Evolutionary conservation across 805 yeast species (phyloP).

Genomic region (Pichia cephalocereana): DNA sequence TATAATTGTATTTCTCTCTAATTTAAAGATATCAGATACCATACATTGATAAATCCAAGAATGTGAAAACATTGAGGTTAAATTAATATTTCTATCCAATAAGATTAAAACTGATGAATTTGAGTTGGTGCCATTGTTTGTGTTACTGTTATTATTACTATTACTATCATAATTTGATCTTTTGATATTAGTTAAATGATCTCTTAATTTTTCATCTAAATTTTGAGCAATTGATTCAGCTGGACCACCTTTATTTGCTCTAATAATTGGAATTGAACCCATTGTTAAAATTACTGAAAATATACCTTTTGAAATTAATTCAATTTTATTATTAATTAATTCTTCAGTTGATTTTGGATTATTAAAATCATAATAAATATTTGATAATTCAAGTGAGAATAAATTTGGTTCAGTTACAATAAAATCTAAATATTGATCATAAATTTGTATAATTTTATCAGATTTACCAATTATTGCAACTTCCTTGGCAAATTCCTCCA

Average conservation of each 20-base stretch:
- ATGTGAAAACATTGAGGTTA: slow-evolving; percentile 90
- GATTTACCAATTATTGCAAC: slow-evolving; percentile 69
- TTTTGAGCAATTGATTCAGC: slow-evolving; percentile 90
- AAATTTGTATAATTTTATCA: slow-evolving; percentile 72
- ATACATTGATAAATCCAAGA: slow-evolving; percentile 97
- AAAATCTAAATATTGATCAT: slow-evolving; percentile 88
- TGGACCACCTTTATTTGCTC: slow-evolving; percentile 89
- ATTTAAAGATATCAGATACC: slow-evolving; percentile 83
- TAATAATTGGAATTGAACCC: slow-evolving; percentile 76
- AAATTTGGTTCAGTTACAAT: slow-evolving; percentile 88
- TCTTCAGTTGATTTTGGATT: slow-evolving; percentile 67
- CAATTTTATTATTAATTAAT: slow-evolving; percentile 59
- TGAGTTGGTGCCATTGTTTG: slow-evolving; percentile 31
- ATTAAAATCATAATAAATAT: slow-evolving; percentile 61
- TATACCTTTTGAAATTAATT: slow-evolving; percentile 66
- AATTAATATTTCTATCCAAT: slow-evolving; percentile 81
- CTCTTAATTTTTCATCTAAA: slow-evolving; percentile 75
- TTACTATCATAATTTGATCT: slow-evolving; percentile 1
- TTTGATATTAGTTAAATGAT: slow-evolving; percentile 68
- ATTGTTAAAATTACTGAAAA: slow-evolving; percentile 71
- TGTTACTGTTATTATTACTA: slow-evolving; percentile 4
- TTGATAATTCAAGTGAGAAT: slow-evolving; percentile 64
- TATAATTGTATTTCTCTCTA: slow-evolving; percentile 75
- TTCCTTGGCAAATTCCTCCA: slow-evolving; percentile 82
- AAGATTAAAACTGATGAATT: slow-evolving; percentile 57